Conservation (phyloP, 2,329 filamentous ascomycete genomes). For the Furcasterigmium sp. region DNA sequence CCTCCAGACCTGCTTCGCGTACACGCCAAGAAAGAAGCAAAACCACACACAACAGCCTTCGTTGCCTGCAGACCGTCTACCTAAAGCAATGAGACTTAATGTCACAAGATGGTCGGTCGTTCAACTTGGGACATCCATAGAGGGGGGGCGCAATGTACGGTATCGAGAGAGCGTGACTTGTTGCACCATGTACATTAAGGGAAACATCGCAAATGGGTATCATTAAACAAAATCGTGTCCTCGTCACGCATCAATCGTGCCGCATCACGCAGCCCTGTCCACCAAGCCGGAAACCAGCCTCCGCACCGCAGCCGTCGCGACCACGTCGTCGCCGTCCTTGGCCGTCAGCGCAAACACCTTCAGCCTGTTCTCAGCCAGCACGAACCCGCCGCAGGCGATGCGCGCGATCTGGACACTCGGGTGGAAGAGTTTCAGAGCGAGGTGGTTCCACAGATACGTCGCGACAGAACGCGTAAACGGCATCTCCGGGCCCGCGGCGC, state of each 20-base stretch:
- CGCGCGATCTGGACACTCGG: slow-evolving; percentile 47
- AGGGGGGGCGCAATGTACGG: too few species aligned
- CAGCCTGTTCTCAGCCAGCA: slow-evolving; percentile 44
- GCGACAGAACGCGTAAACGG: slow-evolving; percentile 48
- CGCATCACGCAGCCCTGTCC: not conserved
- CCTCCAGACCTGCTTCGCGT: too few species aligned
- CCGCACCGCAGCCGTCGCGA: slow-evolving; percentile 1
- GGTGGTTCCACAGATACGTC: slow-evolving; percentile 44
- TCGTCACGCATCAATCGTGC: not conserved
- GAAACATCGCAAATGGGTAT: too few species aligned
- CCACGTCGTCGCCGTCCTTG: not conserved
- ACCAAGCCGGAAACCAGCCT: slow-evolving; percentile 6
- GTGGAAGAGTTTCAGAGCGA: slow-evolving; percentile 51
- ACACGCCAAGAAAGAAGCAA: too few species aligned
- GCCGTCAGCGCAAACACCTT: slow-evolving; percentile 34
- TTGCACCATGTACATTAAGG: too few species aligned
- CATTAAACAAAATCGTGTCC: not conserved
- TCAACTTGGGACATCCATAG: too few species aligned
- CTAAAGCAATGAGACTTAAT: too few species aligned
- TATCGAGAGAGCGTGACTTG: too few species aligned
- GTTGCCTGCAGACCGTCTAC: too few species aligned
- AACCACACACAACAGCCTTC: too few species aligned
- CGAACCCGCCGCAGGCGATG: slow-evolving; percentile 51
- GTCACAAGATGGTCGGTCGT: too few species aligned
- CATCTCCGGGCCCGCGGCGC: slow-evolving; percentile 15